These are phyloP conservation scores for Calonectria henricotiae DNA, from an alignment of 2,329 filamentous ascomycete species.

Conservation along the genomic window DNA sequence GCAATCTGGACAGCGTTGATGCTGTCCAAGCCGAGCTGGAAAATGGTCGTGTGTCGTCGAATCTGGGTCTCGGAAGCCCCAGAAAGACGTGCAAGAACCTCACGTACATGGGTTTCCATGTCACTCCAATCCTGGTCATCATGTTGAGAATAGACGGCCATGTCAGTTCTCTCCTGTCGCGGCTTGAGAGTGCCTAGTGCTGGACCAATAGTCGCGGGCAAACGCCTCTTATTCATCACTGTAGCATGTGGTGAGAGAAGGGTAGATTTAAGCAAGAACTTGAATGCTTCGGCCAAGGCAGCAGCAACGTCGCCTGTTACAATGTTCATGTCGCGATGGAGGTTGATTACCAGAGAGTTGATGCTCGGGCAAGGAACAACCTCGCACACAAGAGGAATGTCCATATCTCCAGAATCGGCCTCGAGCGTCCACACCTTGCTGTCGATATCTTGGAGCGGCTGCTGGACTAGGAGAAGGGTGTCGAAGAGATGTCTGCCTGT, in stretches of 20 bases:
- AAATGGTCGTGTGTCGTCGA: constrained; percentile 79
- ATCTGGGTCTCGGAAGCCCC: constrained; percentile 68
- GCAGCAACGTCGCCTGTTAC: constrained; percentile 52
- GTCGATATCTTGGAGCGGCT: constrained; percentile 72
- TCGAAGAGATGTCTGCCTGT: constrained; percentile 78
- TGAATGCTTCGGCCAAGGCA: constrained; percentile 55
- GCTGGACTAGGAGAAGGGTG: constrained; percentile 85
- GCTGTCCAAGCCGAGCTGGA: constrained; percentile 91
- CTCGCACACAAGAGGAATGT: constrained; percentile 84
- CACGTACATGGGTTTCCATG: constrained; percentile 69
- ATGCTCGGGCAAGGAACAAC: constrained; percentile 71
- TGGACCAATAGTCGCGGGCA: constrained; percentile 47
- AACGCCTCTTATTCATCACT: constrained; percentile 36
- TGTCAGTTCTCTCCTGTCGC: constrained; percentile 44
- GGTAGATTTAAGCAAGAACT: constrained; percentile 50
- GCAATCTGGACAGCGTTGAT: constrained; percentile 89
- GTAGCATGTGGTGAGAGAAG: constrained; percentile 53
- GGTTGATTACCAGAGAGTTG: constrained; percentile 71
- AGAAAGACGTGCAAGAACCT: constrained; percentile 74
- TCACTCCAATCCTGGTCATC: constrained; percentile 64
- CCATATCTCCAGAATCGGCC: constrained; percentile 77
- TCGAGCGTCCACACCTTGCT: constrained; percentile 70
- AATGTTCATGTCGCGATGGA: constrained; percentile 75
- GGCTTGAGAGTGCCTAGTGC: constrained; percentile 48
- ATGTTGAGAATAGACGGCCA: constrained; percentile 35